phyloP scores from a whole-genome alignment of 2,329 filamentous ascomycete genomes.

The Ophiostoma angusticollis region DNA sequence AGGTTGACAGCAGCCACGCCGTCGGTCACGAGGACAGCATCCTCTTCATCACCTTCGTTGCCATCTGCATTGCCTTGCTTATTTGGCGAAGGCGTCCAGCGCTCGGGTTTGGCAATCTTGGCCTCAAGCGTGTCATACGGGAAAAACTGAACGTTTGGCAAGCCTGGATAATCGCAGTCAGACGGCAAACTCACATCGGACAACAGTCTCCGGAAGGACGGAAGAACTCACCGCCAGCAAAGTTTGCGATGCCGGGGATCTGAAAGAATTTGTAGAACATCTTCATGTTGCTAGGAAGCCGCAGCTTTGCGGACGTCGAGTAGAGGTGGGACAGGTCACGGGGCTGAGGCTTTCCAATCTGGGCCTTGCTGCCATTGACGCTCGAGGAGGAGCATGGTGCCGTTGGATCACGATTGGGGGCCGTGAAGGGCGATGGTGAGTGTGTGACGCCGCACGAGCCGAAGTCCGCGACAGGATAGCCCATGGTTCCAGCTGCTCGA shows the following conservation, averaged over 20 bases:
- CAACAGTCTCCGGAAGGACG: not conserved
- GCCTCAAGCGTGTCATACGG: slow-evolving; percentile 87
- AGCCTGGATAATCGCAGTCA: slow-evolving; percentile 35
- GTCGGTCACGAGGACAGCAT: slow-evolving; percentile 23
- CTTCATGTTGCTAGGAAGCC: slow-evolving; percentile 58
- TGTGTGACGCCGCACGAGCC: not conserved
- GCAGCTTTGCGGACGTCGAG: slow-evolving; percentile 53
- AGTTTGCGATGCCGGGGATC: slow-evolving; percentile 48
- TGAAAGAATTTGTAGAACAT: slow-evolving; percentile 73
- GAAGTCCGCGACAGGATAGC: not conserved
- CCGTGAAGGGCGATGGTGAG: not conserved
- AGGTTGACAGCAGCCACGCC: slow-evolving; percentile 21
- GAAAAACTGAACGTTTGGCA: slow-evolving; percentile 72
- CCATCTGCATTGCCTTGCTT: slow-evolving; percentile 31
- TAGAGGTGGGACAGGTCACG: slow-evolving; percentile 70
- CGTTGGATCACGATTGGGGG: not conserved
- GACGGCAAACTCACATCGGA: too few relatives aligned
- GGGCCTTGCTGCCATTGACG: not conserved
- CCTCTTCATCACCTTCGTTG: slow-evolving; percentile 21
- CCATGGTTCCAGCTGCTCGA: too few relatives aligned
- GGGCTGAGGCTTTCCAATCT: slow-evolving; percentile 32
- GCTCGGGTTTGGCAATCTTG: slow-evolving; percentile 57
- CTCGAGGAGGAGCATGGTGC: not conserved
- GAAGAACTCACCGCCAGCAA: slow-evolving; percentile 43
- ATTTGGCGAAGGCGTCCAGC: slow-evolving; percentile 61